Evolutionary conservation across 2,329 filamentous ascomycete species (phyloP).

Genomic region (Paecilomyces dactylethromorphus): DNA sequence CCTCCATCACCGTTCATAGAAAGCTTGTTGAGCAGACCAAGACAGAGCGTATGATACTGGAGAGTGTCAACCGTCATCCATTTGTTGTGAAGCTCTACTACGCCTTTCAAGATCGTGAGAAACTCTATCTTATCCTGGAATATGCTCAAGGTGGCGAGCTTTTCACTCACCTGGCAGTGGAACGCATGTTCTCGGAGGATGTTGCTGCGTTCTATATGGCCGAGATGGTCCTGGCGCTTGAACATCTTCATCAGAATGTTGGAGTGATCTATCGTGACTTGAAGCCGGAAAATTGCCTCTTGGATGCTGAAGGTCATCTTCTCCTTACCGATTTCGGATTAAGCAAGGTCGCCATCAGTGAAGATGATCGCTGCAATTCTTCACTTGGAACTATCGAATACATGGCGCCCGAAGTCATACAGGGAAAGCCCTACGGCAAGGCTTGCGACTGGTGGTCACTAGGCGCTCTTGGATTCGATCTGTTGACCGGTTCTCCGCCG

Average conservation of each 20-base stretch:
- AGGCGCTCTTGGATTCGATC: conserved; percentile 82
- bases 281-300: conserved; percentile 94
- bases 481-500: conserved; percentile 86
- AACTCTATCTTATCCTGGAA: conserved; percentile 93
- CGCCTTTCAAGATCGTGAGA: conserved; percentile 96
- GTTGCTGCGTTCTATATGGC: conserved; percentile 97
- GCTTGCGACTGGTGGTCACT: conserved; percentile 99
- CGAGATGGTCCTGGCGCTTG: conserved; percentile 89
- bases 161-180: conserved; percentile 87
- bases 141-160: conserved; percentile 96
- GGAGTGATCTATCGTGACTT: conserved; percentile 95
- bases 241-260: conserved; percentile 84
- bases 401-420: conserved; percentile 95
- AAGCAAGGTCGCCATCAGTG: conserved; percentile 81
- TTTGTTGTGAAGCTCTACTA: conserved; percentile 99
- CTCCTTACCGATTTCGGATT: conserved; percentile 95
- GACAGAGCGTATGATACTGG: conserved; percentile 89
- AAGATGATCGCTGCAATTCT: conserved; percentile 69
- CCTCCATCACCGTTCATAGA: conserved; percentile 90
- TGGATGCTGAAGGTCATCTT: conserved; percentile 86
- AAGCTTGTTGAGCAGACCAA: conserved; percentile 95
- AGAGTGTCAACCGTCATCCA: conserved; percentile 91
- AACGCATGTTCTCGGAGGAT: conserved; percentile 90
- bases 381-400: conserved; percentile 95
- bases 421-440: conserved; percentile 82